Conservation (phyloP, 2,329 filamentous ascomycete species). For the Ambrosiella beaveri region DNA sequence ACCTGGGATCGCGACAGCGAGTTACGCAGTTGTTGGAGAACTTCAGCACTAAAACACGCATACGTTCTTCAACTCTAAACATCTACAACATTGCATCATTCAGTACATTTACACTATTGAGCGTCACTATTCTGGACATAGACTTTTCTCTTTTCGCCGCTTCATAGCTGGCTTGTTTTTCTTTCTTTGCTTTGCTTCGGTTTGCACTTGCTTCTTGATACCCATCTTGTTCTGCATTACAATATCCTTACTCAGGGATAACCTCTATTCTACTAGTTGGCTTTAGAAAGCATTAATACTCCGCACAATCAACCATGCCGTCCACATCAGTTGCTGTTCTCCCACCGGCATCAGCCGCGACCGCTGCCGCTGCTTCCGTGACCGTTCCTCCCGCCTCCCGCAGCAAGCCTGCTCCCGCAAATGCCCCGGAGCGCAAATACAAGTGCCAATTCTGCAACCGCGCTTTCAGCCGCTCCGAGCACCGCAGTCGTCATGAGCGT, state of each 20-base stretch:
- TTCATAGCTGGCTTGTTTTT: too few relatives aligned
- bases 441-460: constrained; percentile 98
- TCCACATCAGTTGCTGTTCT: constrained; percentile 50
- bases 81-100: too few relatives aligned
- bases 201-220: too few relatives aligned
- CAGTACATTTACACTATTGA: too few relatives aligned
- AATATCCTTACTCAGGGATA: too few relatives aligned
- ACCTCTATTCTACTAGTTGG: too few relatives aligned
- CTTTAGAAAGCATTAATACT: too few relatives aligned
- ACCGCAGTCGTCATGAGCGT: constrained; percentile 89
- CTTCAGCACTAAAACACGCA: not conserved
- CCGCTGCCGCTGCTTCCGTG: constrained; percentile 54
- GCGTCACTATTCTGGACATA: too few relatives aligned
- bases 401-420: constrained; percentile 7
- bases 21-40: constrained; percentile 27
- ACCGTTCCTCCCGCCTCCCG: constrained; percentile 45
- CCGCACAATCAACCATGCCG: constrained; percentile 34
- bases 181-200: too few relatives aligned
- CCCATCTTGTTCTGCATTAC: too few relatives aligned
- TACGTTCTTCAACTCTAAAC: not conserved
- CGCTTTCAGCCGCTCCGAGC: constrained; percentile 93
- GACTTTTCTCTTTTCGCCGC: too few relatives aligned
- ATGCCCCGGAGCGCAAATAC: constrained; percentile 84
- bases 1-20: constrained; percentile 43
- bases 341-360: constrained; percentile 35